phyloP scores from a whole-genome alignment of 345 rosid species.

The Excoecaria agallocha region DNA sequence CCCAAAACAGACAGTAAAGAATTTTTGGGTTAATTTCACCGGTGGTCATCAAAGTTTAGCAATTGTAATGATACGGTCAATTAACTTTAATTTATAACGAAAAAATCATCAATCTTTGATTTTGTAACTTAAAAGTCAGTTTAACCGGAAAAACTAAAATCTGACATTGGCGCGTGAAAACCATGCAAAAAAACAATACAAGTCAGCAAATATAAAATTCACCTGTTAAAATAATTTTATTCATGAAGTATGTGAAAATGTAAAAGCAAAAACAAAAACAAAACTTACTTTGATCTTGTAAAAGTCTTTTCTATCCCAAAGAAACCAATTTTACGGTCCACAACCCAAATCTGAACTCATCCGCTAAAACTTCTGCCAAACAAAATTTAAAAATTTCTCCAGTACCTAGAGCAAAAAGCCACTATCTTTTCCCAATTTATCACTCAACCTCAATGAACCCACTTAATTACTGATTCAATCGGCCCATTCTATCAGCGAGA shows the following conservation, averaged over 20 bases:
- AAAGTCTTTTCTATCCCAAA: not conserved
- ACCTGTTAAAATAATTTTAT: too few species aligned
- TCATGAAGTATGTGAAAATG: not conserved
- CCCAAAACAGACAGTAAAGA: too few species aligned
- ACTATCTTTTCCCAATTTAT: not conserved
- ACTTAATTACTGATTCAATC: not conserved
- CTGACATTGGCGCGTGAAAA: too few species aligned
- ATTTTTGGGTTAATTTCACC: too few species aligned
- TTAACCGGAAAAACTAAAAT: too few species aligned
- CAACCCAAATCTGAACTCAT: slow-evolving; percentile 1
- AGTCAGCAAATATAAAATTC: too few species aligned
- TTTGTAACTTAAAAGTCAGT: too few species aligned
- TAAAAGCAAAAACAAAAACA: not conserved
- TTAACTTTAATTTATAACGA: too few species aligned
- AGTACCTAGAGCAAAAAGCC: not conserved
- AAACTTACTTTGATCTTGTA: not conserved
- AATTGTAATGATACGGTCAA: too few species aligned
- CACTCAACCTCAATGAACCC: not conserved
- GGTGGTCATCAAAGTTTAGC: too few species aligned
- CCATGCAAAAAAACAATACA: too few species aligned
- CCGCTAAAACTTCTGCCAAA: not conserved
- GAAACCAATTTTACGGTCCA: slow-evolving; percentile 4
- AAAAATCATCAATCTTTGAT: too few species aligned
- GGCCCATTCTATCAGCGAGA: not conserved
- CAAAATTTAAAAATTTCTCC: not conserved